Evolutionary conservation across 257 asterid genomes (phyloP).

Genomic region (Cinchona pubescens): DNA sequence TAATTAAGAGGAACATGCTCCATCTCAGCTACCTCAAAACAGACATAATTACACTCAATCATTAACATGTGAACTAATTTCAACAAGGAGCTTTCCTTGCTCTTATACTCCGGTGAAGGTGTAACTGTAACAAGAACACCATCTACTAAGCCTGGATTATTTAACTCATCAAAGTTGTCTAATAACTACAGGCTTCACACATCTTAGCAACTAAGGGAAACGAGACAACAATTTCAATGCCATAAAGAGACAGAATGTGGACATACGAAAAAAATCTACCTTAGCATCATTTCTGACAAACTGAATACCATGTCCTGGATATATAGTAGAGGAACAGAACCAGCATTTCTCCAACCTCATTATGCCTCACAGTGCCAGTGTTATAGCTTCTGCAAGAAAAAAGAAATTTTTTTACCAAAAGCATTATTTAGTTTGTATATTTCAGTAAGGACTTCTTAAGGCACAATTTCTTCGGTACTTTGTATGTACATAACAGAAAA

Average conservation of each 20-base stretch:
- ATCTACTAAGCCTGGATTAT: background rate
- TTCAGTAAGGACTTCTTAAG: background rate
- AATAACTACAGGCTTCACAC: background rate
- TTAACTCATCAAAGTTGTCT: background rate
- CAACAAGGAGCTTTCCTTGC: background rate
- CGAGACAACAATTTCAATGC: background rate
- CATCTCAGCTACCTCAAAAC: background rate
- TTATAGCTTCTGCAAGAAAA: background rate
- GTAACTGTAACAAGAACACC: background rate
- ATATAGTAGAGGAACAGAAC: slow-evolving; percentile 83
- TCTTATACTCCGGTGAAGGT: background rate
- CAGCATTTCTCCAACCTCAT: slow-evolving; percentile 96
- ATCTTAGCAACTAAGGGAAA: background rate
- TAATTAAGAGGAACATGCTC: too few relatives aligned
- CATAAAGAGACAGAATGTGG: background rate
- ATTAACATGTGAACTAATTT: background rate
- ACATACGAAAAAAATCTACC: slow-evolving; percentile 30
- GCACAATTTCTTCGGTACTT: background rate
- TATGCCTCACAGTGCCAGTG: background rate
- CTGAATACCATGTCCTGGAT: slow-evolving; percentile 91
- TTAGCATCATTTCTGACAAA: slow-evolving; percentile 88
- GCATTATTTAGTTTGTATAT: background rate
- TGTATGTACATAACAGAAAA: background rate
- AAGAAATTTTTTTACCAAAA: background rate
- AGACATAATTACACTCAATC: background rate